A percentile compares a stretch with the other conserved stretches of the same genome.
phyloP scores from a whole-genome alignment of 768 basidiomycete species.

The Gymnopilus dilepis region DNA sequence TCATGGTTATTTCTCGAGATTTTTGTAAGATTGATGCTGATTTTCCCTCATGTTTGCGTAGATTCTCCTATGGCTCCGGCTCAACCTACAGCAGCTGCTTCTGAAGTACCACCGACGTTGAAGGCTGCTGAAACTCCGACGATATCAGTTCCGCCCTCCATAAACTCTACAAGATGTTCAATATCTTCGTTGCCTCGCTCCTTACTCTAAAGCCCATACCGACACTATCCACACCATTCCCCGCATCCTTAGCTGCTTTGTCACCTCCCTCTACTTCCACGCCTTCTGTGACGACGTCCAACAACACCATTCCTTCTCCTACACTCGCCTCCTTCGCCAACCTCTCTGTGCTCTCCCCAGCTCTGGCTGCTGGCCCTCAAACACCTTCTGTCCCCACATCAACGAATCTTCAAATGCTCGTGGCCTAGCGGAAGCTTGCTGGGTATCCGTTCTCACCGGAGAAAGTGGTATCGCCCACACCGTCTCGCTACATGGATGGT shows the following conservation, averaged over 20 bases:
- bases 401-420: background rate
- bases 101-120: too few relatives aligned
- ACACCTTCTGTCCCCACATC: background rate
- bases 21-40: too few relatives aligned
- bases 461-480: background rate
- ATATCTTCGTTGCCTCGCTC: background rate
- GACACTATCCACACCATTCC: background rate
- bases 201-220: background rate
- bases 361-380: background rate
- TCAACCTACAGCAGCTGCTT: too few relatives aligned
- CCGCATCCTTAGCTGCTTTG: background rate
- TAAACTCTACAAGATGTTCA: too few relatives aligned
- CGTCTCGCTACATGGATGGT: background rate
- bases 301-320: background rate
- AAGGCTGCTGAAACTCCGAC: too few relatives aligned
- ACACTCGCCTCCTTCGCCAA: constrained; percentile 15
- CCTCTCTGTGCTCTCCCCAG: constrained; percentile 22
- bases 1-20: too few relatives aligned
- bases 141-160: too few relatives aligned
- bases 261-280: background rate
- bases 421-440: background rate
- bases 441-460: background rate
- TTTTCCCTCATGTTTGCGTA: too few relatives aligned
- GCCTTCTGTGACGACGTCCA: background rate
- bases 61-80: too few relatives aligned